Conservation (phyloP, 805 yeast genomes). For the Hanseniaspora valbyensis region DNA sequence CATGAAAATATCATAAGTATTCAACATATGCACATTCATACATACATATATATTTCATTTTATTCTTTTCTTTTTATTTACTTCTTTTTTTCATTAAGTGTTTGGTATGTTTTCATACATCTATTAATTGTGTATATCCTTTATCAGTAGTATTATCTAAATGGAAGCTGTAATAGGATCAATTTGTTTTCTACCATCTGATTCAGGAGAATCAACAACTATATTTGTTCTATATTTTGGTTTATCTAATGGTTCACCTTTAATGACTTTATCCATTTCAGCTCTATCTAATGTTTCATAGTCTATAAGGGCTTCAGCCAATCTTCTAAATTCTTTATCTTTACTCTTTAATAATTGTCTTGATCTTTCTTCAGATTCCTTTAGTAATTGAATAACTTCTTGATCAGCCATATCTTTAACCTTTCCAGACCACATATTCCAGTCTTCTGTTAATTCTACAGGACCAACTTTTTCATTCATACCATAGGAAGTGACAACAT, state of each 20-base stretch:
- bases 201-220: constrained; percentile 48
- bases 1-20: neutral
- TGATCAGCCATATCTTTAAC: constrained; percentile 84
- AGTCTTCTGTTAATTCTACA: constrained; percentile 72
- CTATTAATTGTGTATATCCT: too few relatives aligned
- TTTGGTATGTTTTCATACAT: too few relatives aligned
- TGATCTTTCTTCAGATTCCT: constrained; percentile 71
- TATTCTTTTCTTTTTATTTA: neutral
- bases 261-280: constrained; percentile 77
- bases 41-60: neutral
- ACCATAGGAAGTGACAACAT: constrained; percentile 94
- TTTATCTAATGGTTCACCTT: constrained; percentile 65
- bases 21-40: neutral
- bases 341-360: constrained; percentile 51
- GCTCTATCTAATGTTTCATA: constrained; percentile 88
- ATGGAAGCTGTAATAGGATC: constrained; percentile 19
- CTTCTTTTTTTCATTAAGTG: too few relatives aligned
- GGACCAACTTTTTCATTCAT: constrained; percentile 94
- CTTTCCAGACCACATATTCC: constrained; percentile 91
- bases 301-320: constrained; percentile 87
- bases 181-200: constrained; percentile 36
- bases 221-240: constrained; percentile 64
- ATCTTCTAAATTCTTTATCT: constrained; percentile 61
- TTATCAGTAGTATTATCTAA: too few relatives aligned
- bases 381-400: constrained; percentile 68